These are phyloP conservation scores for Sporothrix mexicana DNA, from an alignment of 2,329 filamentous ascomycete species.

Conservation along the genomic window DNA sequence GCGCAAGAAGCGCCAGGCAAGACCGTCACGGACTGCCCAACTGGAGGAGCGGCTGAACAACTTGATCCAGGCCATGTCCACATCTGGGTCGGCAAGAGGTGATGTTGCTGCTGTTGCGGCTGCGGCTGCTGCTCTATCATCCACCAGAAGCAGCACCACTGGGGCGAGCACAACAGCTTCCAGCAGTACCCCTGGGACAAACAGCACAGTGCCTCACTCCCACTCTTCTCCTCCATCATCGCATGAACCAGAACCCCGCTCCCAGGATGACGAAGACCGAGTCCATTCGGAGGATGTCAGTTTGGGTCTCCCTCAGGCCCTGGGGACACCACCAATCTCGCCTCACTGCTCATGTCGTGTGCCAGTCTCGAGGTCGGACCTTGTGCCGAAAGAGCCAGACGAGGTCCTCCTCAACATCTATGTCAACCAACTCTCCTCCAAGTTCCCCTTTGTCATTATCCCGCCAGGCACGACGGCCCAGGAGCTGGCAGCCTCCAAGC, in stretches of 20 bases:
- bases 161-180: background rate
- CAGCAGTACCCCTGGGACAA: background rate
- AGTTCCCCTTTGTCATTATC: constrained; percentile 23
- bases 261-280: background rate
- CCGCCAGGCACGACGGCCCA: constrained; percentile 7
- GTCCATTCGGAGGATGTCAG: background rate
- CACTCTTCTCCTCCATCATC: background rate
- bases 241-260: background rate
- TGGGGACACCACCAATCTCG: background rate
- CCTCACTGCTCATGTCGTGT: constrained; percentile 17
- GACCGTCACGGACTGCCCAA: background rate
- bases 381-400: background rate
- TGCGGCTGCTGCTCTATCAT: background rate
- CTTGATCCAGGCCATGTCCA: constrained; percentile 22
- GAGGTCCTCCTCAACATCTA: constrained; percentile 2
- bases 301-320: background rate
- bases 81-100: background rate
- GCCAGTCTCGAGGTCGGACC: background rate
- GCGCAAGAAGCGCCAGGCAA: constrained; percentile 17
- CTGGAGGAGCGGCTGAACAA: constrained; percentile 15
- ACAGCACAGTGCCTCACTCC: background rate
- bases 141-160: background rate
- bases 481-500: background rate
- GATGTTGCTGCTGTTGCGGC: background rate
- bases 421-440: background rate